Percentiles rank a stretch among this genome's conserved stretches.
Conservation (phyloP, 1,284 basidiomycete species). For the Leccinum pachyderme region DNA sequence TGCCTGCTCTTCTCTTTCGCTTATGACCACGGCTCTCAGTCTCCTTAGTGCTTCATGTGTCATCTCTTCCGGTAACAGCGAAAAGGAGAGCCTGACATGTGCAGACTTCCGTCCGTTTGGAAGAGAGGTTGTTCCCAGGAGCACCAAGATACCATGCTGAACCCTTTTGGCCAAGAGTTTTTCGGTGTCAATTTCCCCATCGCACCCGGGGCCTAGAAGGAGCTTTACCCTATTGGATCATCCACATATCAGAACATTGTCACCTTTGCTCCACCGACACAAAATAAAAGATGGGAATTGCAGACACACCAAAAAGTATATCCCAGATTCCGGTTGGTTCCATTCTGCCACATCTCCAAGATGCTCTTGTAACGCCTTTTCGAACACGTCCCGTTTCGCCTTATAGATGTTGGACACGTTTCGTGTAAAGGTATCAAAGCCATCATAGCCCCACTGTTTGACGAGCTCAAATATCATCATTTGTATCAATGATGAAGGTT, state of each 20-base stretch:
- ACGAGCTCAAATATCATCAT: slow-evolving; percentile 68
- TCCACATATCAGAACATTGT: slow-evolving; percentile 3
- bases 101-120: slow-evolving; percentile 62
- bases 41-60: slow-evolving; percentile 74
- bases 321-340: slow-evolving; percentile 80
- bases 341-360: slow-evolving; percentile 77
- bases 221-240: slow-evolving; percentile 55
- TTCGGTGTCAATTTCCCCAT: slow-evolving; percentile 61
- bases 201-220: slow-evolving; percentile 39
- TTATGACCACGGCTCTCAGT: slow-evolving; percentile 58
- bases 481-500: slow-evolving; percentile 74
- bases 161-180: slow-evolving; percentile 72
- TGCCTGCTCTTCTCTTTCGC: slow-evolving; percentile 32
- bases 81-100: slow-evolving; percentile 77
- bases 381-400: slow-evolving; percentile 74
- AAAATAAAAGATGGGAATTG: slow-evolving; percentile 4
- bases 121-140: slow-evolving; percentile 75
- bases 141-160: slow-evolving; percentile 77
- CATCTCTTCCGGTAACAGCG: slow-evolving; percentile 59
- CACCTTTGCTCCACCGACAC: neutral
- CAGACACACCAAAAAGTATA: slow-evolving; percentile 73
- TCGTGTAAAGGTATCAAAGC: slow-evolving; percentile 70
- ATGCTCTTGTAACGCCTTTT: slow-evolving; percentile 68
- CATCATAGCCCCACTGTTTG: slow-evolving; percentile 71
- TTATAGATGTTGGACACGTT: slow-evolving; percentile 74